Evolutionary conservation across 768 basidiomycete species (phyloP).

Genomic region (Arthromyces matolae): DNA sequence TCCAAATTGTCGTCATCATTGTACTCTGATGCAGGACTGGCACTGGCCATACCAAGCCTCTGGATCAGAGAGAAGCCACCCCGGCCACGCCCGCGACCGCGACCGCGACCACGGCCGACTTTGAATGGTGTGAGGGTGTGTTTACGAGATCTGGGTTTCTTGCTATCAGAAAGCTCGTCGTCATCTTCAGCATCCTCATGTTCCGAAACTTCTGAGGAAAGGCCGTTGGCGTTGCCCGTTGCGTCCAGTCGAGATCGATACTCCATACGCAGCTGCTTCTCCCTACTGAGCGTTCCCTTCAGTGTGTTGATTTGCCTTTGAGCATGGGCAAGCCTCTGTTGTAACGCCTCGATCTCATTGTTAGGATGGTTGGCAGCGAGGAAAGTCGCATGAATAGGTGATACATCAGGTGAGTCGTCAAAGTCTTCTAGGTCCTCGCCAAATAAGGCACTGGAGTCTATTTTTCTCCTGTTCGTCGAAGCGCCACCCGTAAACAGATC

Average conservation of each 20-base stretch:
- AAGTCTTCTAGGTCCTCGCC: conserved; percentile 41
- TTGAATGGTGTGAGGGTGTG: conserved; percentile 61
- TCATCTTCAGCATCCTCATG: conserved; percentile 38
- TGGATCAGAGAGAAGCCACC: conserved; percentile 58
- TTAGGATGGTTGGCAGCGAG: conserved; percentile 69
- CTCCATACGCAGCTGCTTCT: conserved; percentile 79
- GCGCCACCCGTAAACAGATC: conserved; percentile 68
- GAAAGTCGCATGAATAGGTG: conserved; percentile 49
- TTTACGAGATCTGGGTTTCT: conserved; percentile 34
- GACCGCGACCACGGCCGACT: conserved; percentile 39
- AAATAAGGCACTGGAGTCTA: conserved; percentile 41
- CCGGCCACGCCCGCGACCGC: conserved; percentile 50
- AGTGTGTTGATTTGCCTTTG: conserved; percentile 83
- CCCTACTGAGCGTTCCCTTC: conserved; percentile 72
- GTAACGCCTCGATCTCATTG: conserved; percentile 78
- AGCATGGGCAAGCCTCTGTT: conserved; percentile 80
- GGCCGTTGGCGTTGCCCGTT: conserved; percentile 35
- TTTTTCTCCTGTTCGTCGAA: conserved; percentile 58
- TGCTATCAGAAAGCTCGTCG: conserved; percentile 38
- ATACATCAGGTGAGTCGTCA: conserved; percentile 60
- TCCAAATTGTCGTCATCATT: conserved; percentile 36
- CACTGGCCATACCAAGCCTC: conserved; percentile 56
- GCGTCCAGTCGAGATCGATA: conserved; percentile 52
- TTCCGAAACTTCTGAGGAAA: conserved; percentile 42
- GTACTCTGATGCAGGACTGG: conserved; percentile 48